phyloP scores from a whole-genome alignment of 345 rosid genomes.

The Syzygium oleosum region DNA sequence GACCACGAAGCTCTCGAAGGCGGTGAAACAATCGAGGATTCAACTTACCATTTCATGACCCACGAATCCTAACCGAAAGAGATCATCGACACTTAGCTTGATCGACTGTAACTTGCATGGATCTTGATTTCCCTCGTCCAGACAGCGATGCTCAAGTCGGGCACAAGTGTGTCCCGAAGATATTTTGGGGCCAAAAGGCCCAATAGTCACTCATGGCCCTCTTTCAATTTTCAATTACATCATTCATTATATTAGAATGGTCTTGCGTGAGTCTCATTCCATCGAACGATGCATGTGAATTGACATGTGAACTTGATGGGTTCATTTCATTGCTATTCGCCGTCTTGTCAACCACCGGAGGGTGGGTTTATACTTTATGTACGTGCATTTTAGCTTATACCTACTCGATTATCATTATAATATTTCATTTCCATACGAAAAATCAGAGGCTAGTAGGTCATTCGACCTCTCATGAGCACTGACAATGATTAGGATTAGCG shows the following conservation, averaged over 20 bases:
- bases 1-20: rapidly evolving
- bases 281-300: neutral
- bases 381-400: neutral
- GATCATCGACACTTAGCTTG: neutral
- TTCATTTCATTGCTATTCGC: neutral
- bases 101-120: neutral
- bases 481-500: neutral
- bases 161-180: neutral
- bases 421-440: rapidly evolving
- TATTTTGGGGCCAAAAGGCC: neutral
- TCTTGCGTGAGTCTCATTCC: rapidly evolving
- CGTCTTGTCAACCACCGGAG: too few relatives aligned
- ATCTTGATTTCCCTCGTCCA: neutral
- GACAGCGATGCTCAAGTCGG: neutral
- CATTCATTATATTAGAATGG: neutral
- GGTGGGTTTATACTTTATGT: too few relatives aligned
- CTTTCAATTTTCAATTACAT: neutral
- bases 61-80: neutral
- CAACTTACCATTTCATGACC: neutral
- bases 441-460: neutral
- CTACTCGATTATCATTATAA: neutral
- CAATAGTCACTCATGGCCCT: neutral
- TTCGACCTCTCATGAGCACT: neutral
- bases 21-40: neutral
- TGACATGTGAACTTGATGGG: neutral